phyloP scores from a whole-genome alignment of 1,284 basidiomycete species.

The Puccinia horiana region DNA sequence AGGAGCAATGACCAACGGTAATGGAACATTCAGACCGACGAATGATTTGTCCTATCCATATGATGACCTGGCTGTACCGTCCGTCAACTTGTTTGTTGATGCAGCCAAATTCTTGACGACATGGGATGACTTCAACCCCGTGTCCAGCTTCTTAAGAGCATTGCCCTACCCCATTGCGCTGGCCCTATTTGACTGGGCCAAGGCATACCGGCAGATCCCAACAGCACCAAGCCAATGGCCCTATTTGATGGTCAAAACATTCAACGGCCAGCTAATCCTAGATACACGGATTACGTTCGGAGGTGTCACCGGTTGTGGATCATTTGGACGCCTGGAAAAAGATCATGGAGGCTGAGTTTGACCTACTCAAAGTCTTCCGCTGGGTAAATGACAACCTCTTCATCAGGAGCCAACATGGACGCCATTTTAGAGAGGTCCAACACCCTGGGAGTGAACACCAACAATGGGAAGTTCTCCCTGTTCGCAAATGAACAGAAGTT shows the following conservation, averaged over 20 bases:
- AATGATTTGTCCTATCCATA: slow-evolving; percentile 9
- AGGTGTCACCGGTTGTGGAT: neutral
- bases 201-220: neutral
- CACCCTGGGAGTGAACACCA: neutral
- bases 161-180: too few species aligned
- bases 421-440: neutral
- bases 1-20: slow-evolving; percentile 15
- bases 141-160: neutral
- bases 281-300: neutral
- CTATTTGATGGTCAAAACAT: neutral
- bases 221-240: neutral
- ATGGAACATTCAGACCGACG: neutral
- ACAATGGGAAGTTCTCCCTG: neutral
- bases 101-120: neutral
- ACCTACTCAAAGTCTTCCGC: neutral
- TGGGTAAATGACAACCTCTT: too few species aligned
- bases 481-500: neutral
- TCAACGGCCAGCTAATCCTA: neutral
- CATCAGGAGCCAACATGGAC: neutral
- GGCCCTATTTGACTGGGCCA: neutral
- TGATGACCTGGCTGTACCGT: neutral
- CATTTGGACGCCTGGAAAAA: slow-evolving; percentile 8
- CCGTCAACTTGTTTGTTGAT: neutral
- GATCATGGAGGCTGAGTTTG: neutral
- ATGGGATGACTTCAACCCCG: neutral